Evolutionary conservation across 2,329 filamentous ascomycete species (phyloP).

Genomic region (Epichloe sylvatica): DNA sequence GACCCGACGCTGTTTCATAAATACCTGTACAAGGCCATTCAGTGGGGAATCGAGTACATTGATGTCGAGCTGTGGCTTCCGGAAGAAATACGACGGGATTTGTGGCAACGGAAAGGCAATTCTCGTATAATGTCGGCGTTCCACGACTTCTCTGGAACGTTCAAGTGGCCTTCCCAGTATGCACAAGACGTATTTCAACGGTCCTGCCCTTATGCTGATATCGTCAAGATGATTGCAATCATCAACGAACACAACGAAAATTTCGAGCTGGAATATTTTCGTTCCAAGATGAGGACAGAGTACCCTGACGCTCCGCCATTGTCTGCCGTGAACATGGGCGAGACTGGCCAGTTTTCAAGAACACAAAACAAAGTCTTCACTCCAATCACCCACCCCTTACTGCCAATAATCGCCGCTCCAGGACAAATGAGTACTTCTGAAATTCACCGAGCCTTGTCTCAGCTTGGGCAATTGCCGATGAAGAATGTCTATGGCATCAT

Average conservation of each 20-base stretch:
- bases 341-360: conserved; percentile 71
- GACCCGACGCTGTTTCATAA: conserved; percentile 60
- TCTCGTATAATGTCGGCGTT: conserved; percentile 86
- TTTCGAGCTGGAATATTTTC: conserved; percentile 82
- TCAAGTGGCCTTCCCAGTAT: conserved; percentile 66
- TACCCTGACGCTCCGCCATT: conserved; percentile 58
- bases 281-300: conserved; percentile 57
- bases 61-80: conserved; percentile 83
- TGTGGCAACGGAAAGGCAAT: conserved; percentile 59
- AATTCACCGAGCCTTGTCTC: conserved; percentile 66
- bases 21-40: conserved; percentile 70
- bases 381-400: conserved; percentile 71
- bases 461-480: conserved; percentile 67
- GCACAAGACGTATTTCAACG: conserved; percentile 59
- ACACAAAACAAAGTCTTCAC: conserved; percentile 78
- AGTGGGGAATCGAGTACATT: conserved; percentile 83
- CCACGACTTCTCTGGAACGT: conserved; percentile 73
- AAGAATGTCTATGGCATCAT: conserved; percentile 71
- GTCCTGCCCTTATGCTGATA: conserved; percentile 63
- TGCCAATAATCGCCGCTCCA: conserved; percentile 73
- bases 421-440: conserved; percentile 76
- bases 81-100: conserved; percentile 52
- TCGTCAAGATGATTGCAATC: conserved; percentile 83
- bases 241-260: conserved; percentile 73
- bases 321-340: conserved; percentile 77